A percentile compares a stretch with the other conserved stretches of the same genome.
Evolutionary conservation across 306 rosid genomes (phyloP).

Genomic region (Quercus mongolica): DNA sequence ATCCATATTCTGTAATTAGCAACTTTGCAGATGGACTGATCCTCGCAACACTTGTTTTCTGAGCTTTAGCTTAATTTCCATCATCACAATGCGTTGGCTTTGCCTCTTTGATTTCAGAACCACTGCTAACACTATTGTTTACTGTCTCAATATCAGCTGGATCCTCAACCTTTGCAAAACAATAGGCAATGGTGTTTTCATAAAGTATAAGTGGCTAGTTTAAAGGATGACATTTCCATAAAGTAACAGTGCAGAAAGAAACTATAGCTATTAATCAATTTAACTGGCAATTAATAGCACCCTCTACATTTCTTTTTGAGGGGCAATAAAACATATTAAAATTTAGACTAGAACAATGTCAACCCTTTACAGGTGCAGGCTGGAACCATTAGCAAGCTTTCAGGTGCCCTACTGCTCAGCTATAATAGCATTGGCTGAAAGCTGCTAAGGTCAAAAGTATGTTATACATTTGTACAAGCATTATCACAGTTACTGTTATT

Average conservation of each 20-base stretch:
- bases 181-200: slow-evolving; percentile 28
- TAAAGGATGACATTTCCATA: slow-evolving; percentile 6
- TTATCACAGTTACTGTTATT: slow-evolving; percentile 68
- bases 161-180: slow-evolving; percentile 75
- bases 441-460: slow-evolving; percentile 15
- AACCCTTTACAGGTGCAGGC: neutral
- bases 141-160: slow-evolving; percentile 68
- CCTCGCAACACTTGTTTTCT: slow-evolving; percentile 47
- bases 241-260: neutral
- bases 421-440: neutral
- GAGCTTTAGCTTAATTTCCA: slow-evolving; percentile 36
- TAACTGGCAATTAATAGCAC: neutral
- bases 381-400: neutral
- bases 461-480: slow-evolving; percentile 15
- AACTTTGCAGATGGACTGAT: slow-evolving; percentile 93
- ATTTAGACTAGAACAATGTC: neutral
- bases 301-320: slow-evolving; percentile 11
- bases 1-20: slow-evolving; percentile 72
- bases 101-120: slow-evolving; percentile 50
- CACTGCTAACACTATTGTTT: slow-evolving; percentile 47
- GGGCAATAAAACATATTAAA: slow-evolving; percentile 14
- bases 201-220: slow-evolving; percentile 18
- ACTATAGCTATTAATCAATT: slow-evolving; percentile 2
- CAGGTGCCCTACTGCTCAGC: slow-evolving; percentile 6
- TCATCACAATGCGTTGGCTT: slow-evolving; percentile 38